Evolutionary conservation across 1,139 yeast genomes (phyloP).

Genomic region (Pneumocystis murina): DNA sequence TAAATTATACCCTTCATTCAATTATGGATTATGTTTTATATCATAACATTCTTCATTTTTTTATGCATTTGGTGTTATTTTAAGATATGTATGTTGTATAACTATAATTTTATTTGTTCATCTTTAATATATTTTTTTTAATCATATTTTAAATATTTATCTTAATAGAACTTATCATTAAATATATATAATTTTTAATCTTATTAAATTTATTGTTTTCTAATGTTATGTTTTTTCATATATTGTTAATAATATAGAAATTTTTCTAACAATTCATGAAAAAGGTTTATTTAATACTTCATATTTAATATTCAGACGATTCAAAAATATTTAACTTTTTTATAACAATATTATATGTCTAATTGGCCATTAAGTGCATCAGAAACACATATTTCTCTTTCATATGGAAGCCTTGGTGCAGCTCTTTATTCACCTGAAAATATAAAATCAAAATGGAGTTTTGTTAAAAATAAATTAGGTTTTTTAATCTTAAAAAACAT

Average conservation of each 20-base stretch:
- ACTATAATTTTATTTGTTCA: no score
- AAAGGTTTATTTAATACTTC: background rate
- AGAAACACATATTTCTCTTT: slow-evolving; percentile 1
- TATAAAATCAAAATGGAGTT: background rate
- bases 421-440: background rate
- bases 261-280: no score
- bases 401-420: slow-evolving; percentile 1
- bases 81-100: no score
- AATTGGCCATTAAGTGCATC: background rate
- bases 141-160: no score
- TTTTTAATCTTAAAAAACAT: background rate
- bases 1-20: background rate
- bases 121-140: no score
- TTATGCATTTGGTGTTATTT: background rate
- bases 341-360: background rate
- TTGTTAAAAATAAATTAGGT: background rate
- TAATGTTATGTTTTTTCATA: no score
- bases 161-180: no score
- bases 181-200: no score
- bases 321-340: background rate
- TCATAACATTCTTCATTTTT: background rate
- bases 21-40: background rate
- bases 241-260: no score
- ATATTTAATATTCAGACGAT: background rate
- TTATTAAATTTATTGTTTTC: no score